phyloP scores from a whole-genome alignment of 2,329 filamentous ascomycete genomes.

The Sporothrix sp. region DNA sequence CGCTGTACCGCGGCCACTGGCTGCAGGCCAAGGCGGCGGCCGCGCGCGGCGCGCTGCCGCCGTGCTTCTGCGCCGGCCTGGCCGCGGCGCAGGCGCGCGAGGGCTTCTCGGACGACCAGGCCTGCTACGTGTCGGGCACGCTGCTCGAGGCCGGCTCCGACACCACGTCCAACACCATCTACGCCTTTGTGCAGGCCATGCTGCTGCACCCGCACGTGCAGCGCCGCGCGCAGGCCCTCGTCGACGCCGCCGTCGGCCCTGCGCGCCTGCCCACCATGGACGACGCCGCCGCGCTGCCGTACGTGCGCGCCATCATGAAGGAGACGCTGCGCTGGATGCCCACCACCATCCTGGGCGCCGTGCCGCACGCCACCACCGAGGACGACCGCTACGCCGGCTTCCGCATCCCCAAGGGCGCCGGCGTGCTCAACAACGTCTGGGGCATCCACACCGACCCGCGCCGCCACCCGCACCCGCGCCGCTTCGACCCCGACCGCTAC shows the following conservation, averaged over 20 bases:
- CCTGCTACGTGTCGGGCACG: conserved; percentile 26
- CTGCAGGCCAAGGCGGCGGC: conserved; percentile 29
- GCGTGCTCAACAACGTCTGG: too few relatives aligned
- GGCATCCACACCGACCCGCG: conserved; percentile 16
- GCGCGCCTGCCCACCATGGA: conserved; percentile 24
- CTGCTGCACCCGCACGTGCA: conserved; percentile 32
- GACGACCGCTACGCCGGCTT: too few relatives aligned
- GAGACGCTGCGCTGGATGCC: conserved; percentile 30
- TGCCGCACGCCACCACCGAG: conserved; percentile 37
- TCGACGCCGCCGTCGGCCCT: conserved; percentile 29
- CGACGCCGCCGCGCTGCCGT: conserved; percentile 24
- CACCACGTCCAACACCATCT: conserved; percentile 32
- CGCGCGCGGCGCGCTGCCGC: conserved; percentile 21
- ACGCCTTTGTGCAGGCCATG: conserved; percentile 39
- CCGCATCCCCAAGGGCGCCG: too few relatives aligned
- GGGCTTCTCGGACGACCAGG: conserved; percentile 24
- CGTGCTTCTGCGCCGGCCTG: conserved; percentile 8
- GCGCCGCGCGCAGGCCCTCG: conserved; percentile 28
- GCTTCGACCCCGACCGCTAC: conserved; percentile 15
- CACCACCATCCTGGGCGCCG: conserved; percentile 32
- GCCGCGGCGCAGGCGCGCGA: conserved; percentile 18
- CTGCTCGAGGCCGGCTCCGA: conserved; percentile 33
- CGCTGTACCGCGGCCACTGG: conserved; percentile 33
- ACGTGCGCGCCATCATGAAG: conserved; percentile 25
- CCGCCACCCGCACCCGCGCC: conserved; percentile 19